Evolutionary conservation across 345 rosid species (phyloP).

Genomic region (Eucalyptus pauciflora): DNA sequence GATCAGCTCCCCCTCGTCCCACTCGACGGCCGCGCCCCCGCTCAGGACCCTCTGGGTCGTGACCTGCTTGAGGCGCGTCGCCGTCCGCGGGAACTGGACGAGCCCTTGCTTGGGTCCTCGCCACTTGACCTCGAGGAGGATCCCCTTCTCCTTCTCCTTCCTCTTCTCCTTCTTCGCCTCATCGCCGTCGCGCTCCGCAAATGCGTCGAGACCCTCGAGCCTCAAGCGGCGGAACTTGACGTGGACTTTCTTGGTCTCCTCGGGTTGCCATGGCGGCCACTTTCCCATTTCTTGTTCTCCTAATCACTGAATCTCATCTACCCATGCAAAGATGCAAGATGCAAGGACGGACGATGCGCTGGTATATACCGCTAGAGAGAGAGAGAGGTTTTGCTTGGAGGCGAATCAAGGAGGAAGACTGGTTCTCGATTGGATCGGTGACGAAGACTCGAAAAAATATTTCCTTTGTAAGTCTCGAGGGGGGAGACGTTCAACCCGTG

Average conservation of each 20-base stretch:
- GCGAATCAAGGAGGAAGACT: not conserved
- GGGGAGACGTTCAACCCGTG: not conserved
- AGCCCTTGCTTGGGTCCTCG: not conserved
- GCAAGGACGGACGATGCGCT: not conserved
- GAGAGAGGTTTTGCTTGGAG: not conserved
- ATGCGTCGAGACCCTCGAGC: not conserved
- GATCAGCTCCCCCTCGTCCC: conserved; percentile 20
- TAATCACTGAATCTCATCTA: not conserved
- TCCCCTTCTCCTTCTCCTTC: not conserved
- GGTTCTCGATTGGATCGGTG: not conserved
- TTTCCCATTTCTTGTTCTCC: not conserved
- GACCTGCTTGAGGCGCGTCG: not conserved
- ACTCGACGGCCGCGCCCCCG: not conserved
- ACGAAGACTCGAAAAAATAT: not conserved
- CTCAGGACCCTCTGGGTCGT: not conserved
- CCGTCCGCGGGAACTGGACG: not conserved
- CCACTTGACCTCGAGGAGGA: not conserved
- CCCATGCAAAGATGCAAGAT: not conserved
- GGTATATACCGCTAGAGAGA: not conserved
- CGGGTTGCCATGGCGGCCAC: not conserved
- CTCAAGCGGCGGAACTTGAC: not conserved
- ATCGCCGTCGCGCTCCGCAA: not conserved
- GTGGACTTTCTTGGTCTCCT: not conserved
- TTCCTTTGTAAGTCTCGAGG: not conserved
- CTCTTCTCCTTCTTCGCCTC: not conserved